phyloP scores from a whole-genome alignment of 1,139 yeast genomes.

The Yarrowia galli region DNA sequence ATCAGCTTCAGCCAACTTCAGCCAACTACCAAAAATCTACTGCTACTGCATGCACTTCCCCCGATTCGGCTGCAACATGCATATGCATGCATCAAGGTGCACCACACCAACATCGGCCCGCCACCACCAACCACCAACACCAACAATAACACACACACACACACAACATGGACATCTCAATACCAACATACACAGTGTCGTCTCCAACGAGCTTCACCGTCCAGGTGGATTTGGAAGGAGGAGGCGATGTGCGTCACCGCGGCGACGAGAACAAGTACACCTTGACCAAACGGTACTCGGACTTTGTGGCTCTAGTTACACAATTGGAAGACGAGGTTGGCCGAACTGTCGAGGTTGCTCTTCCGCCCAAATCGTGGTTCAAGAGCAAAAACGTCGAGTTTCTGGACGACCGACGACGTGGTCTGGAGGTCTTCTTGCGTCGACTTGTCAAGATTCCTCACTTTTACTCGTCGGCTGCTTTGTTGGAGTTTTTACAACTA shows the following conservation, averaged over 20 bases:
- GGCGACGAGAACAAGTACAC: slow-evolving; percentile 44
- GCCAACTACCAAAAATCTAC: no score
- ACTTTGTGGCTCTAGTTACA: slow-evolving; percentile 58
- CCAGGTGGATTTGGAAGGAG: slow-evolving; percentile 48
- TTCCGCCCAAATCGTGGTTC: slow-evolving; percentile 56
- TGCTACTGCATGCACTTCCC: background rate
- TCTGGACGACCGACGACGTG: slow-evolving; percentile 49
- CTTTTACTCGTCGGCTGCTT: slow-evolving; percentile 49
- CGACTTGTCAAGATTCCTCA: slow-evolving; percentile 50
- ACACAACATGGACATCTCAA: slow-evolving; percentile 45
- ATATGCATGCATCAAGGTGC: background rate
- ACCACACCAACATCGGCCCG: background rate
- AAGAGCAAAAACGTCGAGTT: slow-evolving; percentile 46
- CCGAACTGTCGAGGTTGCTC: slow-evolving; percentile 56
- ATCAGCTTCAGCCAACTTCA: no score
- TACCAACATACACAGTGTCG: slow-evolving; percentile 50
- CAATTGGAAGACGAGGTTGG: slow-evolving; percentile 58
- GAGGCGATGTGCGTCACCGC: slow-evolving; percentile 33
- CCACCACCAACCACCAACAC: background rate
- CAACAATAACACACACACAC: no score
- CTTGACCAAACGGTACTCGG: slow-evolving; percentile 58
- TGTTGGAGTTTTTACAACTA: slow-evolving; percentile 46
- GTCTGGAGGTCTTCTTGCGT: slow-evolving; percentile 49
- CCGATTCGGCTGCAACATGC: background rate
- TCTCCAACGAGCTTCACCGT: slow-evolving; percentile 53